A percentile compares a stretch with the other conserved stretches of the same genome.
phyloP scores from a whole-genome alignment of 106 monocot species.

The Phalaenopsis equestris region DNA sequence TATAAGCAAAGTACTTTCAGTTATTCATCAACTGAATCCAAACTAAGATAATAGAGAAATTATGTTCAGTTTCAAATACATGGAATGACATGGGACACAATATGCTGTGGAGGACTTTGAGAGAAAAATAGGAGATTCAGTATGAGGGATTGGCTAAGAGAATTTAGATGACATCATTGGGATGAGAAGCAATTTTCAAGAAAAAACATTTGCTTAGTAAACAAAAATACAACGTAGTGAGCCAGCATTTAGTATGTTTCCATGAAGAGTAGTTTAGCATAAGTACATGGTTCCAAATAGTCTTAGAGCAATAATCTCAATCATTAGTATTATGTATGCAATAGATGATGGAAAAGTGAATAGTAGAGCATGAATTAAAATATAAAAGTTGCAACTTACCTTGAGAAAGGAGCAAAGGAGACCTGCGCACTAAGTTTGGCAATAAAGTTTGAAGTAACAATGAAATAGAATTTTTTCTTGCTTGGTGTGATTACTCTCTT shows the following conservation, averaged over 20 bases:
- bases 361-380: not conserved
- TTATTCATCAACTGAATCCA: not conserved
- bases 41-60: not conserved
- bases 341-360: not conserved
- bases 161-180: not conserved
- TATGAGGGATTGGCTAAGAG: not conserved
- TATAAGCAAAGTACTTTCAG: not conserved
- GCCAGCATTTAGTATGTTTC: not conserved
- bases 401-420: not conserved
- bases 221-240: not conserved
- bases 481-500: too few relatives aligned
- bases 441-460: too few relatives aligned
- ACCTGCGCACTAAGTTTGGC: too few relatives aligned
- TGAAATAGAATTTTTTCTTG: too few relatives aligned
- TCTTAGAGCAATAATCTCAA: not conserved
- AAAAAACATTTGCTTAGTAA: not conserved
- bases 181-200: not conserved
- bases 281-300: not conserved
- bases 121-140: not conserved
- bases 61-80: not conserved
- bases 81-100: not conserved
- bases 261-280: not conserved
- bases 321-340: not conserved
- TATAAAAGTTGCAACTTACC: not conserved
- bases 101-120: too few relatives aligned